These are phyloP conservation scores for Cryoendolithus antarcticus DNA, from an alignment of 2,329 filamentous ascomycete genomes.

Conservation along the genomic window DNA sequence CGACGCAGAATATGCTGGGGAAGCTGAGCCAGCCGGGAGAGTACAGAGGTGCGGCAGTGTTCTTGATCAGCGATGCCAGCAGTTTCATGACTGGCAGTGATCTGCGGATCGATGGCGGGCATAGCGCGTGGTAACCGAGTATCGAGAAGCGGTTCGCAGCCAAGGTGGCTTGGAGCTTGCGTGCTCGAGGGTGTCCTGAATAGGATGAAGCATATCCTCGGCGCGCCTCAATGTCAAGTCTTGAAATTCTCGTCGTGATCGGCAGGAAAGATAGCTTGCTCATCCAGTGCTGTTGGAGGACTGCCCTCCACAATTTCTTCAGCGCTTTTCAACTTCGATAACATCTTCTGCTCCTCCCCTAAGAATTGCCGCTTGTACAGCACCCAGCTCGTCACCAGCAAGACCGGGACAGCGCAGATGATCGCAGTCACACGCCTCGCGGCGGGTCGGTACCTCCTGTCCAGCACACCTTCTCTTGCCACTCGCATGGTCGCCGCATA, in stretches of 20 bases:
- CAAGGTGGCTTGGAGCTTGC: too few species aligned
- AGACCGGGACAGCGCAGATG: conserved; percentile 16
- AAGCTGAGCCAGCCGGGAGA: conserved; percentile 25
- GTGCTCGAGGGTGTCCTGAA: too few species aligned
- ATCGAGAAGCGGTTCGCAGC: background rate
- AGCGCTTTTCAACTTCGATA: conserved; percentile 1
- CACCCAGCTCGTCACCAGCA: conserved; percentile 16
- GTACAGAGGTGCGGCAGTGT: conserved; percentile 27
- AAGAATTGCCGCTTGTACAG: conserved; percentile 17
- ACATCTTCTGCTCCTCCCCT: conserved; percentile 17
- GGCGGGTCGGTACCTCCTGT: conserved; percentile 15
- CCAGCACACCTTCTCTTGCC: conserved; percentile 14
- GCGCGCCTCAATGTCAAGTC: too few species aligned
- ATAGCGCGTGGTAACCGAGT: conserved; percentile 37
- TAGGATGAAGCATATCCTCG: too few species aligned
- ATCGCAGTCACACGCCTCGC: conserved; percentile 12
- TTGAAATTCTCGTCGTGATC: too few species aligned
- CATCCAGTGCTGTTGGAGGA: background rate
- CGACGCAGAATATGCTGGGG: conserved; percentile 72
- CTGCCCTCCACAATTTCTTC: background rate
- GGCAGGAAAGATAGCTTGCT: background rate
- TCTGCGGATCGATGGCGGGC: conserved; percentile 42
- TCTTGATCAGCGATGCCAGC: conserved; percentile 30
- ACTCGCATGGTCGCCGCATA: conserved; percentile 12
- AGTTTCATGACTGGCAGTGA: conserved; percentile 45